A percentile compares a stretch with the other conserved stretches of the same genome.
These are phyloP conservation scores for Cicer judaicum DNA, from an alignment of 306 rosid genomes.

Conservation along the genomic window DNA sequence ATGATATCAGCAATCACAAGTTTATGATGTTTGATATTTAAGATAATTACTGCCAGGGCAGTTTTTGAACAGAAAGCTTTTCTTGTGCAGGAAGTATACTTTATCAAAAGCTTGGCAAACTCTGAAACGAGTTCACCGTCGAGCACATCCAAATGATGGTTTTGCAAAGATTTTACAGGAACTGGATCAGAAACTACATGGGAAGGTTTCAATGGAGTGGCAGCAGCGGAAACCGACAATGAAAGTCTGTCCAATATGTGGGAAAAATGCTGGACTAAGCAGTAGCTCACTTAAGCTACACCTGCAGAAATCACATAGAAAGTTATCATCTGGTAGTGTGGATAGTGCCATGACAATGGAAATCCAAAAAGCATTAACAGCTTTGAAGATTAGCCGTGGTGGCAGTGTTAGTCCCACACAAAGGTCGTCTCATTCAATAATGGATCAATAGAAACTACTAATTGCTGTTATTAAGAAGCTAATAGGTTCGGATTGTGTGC, in stretches of 20 bases:
- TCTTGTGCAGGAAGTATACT: slow-evolving; percentile 65
- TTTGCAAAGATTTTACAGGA: slow-evolving; percentile 67
- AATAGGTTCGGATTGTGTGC: not conserved
- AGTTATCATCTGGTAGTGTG: slow-evolving; percentile 89
- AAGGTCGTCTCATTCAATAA: slow-evolving; percentile 55
- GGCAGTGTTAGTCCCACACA: slow-evolving; percentile 77
- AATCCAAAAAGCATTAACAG: slow-evolving; percentile 76
- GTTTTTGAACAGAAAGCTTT: slow-evolving; percentile 31
- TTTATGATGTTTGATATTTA: not conserved
- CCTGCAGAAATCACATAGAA: slow-evolving; percentile 85
- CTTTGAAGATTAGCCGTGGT: slow-evolving; percentile 66
- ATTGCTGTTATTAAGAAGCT: not conserved
- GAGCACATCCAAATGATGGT: slow-evolving; percentile 96
- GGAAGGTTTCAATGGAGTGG: slow-evolving; percentile 91
- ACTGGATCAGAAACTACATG: slow-evolving; percentile 74
- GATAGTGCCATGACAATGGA: slow-evolving; percentile 97
- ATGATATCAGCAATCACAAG: slow-evolving; percentile 20
- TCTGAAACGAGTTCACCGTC: slow-evolving; percentile 79
- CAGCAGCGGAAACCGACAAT: slow-evolving; percentile 81
- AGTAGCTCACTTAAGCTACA: slow-evolving; percentile 95
- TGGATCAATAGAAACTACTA: slow-evolving; percentile 44
- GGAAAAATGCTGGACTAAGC: slow-evolving; percentile 89
- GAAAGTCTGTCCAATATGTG: slow-evolving; percentile 94
- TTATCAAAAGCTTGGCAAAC: slow-evolving; percentile 81
- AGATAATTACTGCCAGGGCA: not conserved